Evolutionary conservation across 164 flowering plant species (phyloP).

Genomic region (Umbellularia californica): DNA sequence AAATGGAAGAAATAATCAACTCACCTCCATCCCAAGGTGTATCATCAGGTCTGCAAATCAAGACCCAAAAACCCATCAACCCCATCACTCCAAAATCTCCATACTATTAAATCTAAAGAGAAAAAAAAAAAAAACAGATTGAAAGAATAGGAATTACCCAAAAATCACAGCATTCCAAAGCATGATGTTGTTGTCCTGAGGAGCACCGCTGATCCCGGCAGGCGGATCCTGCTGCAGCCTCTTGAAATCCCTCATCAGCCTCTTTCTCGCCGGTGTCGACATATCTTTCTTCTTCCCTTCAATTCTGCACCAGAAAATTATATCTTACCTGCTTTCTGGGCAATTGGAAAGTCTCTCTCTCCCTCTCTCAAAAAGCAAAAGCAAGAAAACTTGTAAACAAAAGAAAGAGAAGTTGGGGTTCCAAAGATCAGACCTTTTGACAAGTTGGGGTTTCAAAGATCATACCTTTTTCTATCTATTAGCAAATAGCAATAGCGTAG

Average conservation of each 20-base stretch:
- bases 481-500: too few species aligned
- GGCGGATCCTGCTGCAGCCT: conserved; percentile 75
- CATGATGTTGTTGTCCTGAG: conserved; percentile 69
- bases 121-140: background rate
- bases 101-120: background rate
- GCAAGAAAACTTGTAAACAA: too few species aligned
- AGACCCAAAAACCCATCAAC: background rate
- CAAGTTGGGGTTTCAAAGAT: too few species aligned
- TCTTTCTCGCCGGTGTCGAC: conserved; percentile 71
- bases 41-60: conserved; percentile 67
- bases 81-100: background rate
- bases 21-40: conserved; percentile 86
- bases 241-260: conserved; percentile 74
- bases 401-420: background rate
- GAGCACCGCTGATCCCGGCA: conserved; percentile 69
- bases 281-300: conserved; percentile 18
- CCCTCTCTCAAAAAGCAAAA: background rate
- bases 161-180: conserved; percentile 78
- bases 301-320: background rate
- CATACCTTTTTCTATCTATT: too few species aligned
- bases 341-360: background rate
- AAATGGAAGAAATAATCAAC: conserved; percentile 6
- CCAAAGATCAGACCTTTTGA: background rate
- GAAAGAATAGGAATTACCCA: conserved; percentile 33
- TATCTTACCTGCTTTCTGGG: too few species aligned